phyloP scores from a whole-genome alignment of 768 basidiomycete genomes.

The Tylopilus subfusipes region DNA sequence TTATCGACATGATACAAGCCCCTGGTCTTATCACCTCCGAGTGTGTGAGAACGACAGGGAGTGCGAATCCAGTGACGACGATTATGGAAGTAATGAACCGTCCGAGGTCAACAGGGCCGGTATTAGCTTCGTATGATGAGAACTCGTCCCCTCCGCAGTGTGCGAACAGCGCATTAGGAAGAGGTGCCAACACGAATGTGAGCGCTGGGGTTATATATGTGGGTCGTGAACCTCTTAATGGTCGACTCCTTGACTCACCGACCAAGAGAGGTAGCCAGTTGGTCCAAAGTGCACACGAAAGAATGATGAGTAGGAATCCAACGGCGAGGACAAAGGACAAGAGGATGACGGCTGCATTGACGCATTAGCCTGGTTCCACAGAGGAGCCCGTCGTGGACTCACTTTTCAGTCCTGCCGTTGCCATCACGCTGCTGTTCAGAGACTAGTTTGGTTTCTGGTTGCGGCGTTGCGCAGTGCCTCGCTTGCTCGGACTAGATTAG shows the following conservation, averaged over 20 bases:
- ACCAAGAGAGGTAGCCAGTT: constrained; percentile 98
- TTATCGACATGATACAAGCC: constrained; percentile 92
- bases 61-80: constrained; percentile 89
- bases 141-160: constrained; percentile 91
- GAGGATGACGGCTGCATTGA: constrained; percentile 78
- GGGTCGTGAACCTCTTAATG: background rate
- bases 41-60: constrained; percentile 90
- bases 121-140: constrained; percentile 65
- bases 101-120: constrained; percentile 82
- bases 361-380: background rate
- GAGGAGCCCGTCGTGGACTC: constrained; percentile 18
- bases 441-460: background rate
- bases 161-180: constrained; percentile 93
- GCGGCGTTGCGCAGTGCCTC: constrained; percentile 5
- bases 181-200: constrained; percentile 91
- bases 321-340: constrained; percentile 96
- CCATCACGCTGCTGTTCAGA: constrained; percentile 37
- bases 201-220: constrained; percentile 52
- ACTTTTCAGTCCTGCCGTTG: constrained; percentile 71
- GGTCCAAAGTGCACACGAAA: constrained; percentile 91
- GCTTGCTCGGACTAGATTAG: constrained; percentile 14
- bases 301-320: constrained; percentile 96
- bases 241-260: constrained; percentile 52
- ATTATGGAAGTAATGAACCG: constrained; percentile 89
- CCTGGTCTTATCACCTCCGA: constrained; percentile 79